Percentiles rank a stretch among this genome's conserved stretches.
These are phyloP conservation scores for Rhodomyrtus psidioides DNA, from an alignment of 441 rosid genomes.

Conservation along the genomic window DNA sequence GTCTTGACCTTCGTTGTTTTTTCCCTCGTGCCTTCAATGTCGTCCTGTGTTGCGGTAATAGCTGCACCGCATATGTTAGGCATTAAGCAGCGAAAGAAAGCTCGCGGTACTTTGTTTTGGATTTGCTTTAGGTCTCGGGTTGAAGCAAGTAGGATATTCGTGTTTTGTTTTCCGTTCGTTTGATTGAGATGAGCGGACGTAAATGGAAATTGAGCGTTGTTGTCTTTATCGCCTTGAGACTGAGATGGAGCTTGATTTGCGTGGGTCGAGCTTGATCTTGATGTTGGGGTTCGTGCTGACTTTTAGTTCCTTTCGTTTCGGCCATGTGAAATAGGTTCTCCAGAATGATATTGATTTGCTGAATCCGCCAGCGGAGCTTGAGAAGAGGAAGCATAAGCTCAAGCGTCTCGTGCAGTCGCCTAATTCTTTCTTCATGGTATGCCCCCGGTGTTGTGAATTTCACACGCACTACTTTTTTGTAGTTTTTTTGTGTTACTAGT, in stretches of 20 bases:
- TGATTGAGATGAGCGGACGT: background rate
- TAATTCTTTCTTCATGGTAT: conserved; percentile 67
- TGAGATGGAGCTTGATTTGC: background rate
- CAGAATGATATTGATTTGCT: conserved; percentile 62
- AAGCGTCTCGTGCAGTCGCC: conserved; percentile 72
- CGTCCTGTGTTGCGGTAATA: background rate
- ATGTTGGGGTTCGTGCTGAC: background rate
- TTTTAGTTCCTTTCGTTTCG: background rate
- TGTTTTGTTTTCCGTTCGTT: background rate
- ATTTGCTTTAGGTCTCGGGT: background rate
- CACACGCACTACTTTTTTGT: background rate
- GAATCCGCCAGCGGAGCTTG: conserved; percentile 64
- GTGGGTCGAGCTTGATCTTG: background rate
- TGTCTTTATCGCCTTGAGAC: background rate
- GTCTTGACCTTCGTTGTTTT: background rate
- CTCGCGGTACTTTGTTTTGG: background rate
- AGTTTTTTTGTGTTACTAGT: background rate
- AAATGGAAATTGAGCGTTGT: background rate
- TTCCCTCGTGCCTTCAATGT: background rate
- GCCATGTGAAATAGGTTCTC: conserved; percentile 29
- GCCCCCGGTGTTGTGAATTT: background rate
- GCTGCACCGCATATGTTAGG: background rate
- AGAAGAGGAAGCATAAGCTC: conserved; percentile 82
- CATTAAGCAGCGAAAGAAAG: background rate
- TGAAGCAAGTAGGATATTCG: background rate